Evolutionary conservation across 352 stramenopile genomes (phyloP).

Genomic region (Aphanomyces astaci): DNA sequence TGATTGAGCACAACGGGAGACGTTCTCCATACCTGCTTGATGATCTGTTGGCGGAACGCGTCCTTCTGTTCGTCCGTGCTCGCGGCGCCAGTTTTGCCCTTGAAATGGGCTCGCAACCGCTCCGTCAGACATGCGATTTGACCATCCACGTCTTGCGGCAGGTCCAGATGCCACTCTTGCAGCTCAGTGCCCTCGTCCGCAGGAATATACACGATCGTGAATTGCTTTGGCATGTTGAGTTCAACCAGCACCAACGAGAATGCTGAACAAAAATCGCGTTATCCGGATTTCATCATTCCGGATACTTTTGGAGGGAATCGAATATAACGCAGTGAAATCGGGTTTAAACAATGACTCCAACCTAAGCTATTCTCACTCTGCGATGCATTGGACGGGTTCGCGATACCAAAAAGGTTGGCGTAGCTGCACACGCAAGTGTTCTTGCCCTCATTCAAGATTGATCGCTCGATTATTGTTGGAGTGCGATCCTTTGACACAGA

Average conservation of each 20-base stretch:
- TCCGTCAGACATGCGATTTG: conserved; percentile 80
- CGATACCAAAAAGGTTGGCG: no score
- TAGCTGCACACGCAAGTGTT: no score
- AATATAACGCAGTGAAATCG: background rate
- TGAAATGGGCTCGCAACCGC: conserved; percentile 69
- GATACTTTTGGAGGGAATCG: background rate
- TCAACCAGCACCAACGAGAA: background rate
- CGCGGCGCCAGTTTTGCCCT: conserved; percentile 30
- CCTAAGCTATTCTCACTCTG: no score
- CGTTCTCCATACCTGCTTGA: conserved; percentile 37
- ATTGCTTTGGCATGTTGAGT: conserved; percentile 35
- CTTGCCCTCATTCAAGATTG: no score
- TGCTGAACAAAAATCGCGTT: background rate
- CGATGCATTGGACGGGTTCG: no score
- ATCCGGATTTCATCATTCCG: background rate
- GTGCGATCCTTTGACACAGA: no score
- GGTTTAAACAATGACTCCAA: background rate
- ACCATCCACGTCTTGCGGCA: conserved; percentile 66
- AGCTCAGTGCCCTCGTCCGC: conserved; percentile 42
- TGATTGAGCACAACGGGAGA: background rate
- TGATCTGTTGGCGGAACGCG: conserved; percentile 74
- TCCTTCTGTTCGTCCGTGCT: conserved; percentile 47
- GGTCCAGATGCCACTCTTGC: conserved; percentile 62
- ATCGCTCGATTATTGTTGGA: no score
- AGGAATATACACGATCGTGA: conserved; percentile 67